A percentile compares a stretch with the other conserved stretches of the same genome.
Evolutionary conservation across 345 rosid species (phyloP).

Genomic region (Eutrema japonicum): DNA sequence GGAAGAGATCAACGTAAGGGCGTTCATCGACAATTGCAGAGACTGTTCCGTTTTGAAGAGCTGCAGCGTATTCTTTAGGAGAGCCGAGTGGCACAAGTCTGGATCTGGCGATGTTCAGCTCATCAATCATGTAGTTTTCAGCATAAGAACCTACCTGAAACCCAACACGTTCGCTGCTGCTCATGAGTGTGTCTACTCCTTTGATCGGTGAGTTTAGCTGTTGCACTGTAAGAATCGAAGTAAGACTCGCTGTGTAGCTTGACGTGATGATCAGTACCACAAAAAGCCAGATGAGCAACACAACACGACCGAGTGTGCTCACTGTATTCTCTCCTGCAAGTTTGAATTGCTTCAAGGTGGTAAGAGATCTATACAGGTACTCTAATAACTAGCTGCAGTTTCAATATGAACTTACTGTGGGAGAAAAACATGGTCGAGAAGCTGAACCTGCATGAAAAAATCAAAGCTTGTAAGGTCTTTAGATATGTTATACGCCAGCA

Average conservation of each 20-base stretch:
- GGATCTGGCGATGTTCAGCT: conserved; percentile 69
- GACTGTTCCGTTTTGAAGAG: conserved; percentile 73
- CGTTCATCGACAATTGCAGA: conserved; percentile 84
- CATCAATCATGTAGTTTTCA: conserved; percentile 71
- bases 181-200: conserved; percentile 77
- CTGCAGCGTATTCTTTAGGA: conserved; percentile 71
- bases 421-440: conserved; percentile 89
- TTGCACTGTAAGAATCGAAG: conserved; percentile 86
- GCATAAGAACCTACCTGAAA: conserved; percentile 88
- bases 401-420: conserved; percentile 64
- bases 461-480: conserved; percentile 12
- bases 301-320: conserved; percentile 82
- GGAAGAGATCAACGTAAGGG: conserved; percentile 78
- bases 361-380: neutral
- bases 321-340: conserved; percentile 83
- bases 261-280: conserved; percentile 82
- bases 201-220: conserved; percentile 87
- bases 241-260: conserved; percentile 98
- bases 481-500: neutral
- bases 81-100: conserved; percentile 83
- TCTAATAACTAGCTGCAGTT: neutral
- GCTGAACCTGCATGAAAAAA: conserved; percentile 70
- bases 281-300: conserved; percentile 87
- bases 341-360: conserved; percentile 10
- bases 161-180: conserved; percentile 58